Evolutionary conservation across 2,329 filamentous ascomycete species (phyloP).

Genomic region (Aspergillus sp.): DNA sequence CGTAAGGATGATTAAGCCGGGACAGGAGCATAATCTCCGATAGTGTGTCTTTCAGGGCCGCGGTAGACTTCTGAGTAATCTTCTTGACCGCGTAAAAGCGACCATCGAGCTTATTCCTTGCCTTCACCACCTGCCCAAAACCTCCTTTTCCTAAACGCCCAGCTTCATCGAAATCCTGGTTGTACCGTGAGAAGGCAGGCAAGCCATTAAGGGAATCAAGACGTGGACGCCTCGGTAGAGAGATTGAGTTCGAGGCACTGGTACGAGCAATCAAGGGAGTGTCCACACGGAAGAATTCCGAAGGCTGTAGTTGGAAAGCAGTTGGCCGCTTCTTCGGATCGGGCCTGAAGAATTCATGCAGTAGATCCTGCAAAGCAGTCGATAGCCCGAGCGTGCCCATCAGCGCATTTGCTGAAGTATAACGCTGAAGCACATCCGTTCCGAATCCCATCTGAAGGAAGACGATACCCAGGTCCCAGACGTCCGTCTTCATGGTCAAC

Average conservation of each 20-base stretch:
- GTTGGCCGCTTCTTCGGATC: constrained; percentile 83
- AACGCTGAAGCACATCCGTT: constrained; percentile 71
- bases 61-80: constrained; percentile 78
- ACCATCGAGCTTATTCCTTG: constrained; percentile 88
- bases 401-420: constrained; percentile 75
- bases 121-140: constrained; percentile 95
- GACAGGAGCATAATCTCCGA: constrained; percentile 88
- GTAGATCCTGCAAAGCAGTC: constrained; percentile 73
- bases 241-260: constrained; percentile 47
- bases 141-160: constrained; percentile 88
- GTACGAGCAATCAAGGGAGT: constrained; percentile 40
- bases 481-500: constrained; percentile 74
- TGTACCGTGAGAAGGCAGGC: constrained; percentile 70
- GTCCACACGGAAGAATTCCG: constrained; percentile 48
- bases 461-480: constrained; percentile 92
- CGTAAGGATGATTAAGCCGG: constrained; percentile 84
- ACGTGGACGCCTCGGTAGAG: constrained; percentile 55
- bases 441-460: constrained; percentile 95
- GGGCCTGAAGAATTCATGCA: constrained; percentile 79
- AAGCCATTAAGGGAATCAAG: constrained; percentile 63
- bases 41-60: constrained; percentile 63
- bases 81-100: constrained; percentile 97
- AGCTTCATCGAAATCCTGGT: constrained; percentile 86
- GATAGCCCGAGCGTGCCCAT: constrained; percentile 73
- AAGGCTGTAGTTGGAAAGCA: constrained; percentile 71